These are phyloP conservation scores for Hyphopichia buzzinii DNA, from an alignment of 1,139 yeast genomes.

Conservation along the genomic window DNA sequence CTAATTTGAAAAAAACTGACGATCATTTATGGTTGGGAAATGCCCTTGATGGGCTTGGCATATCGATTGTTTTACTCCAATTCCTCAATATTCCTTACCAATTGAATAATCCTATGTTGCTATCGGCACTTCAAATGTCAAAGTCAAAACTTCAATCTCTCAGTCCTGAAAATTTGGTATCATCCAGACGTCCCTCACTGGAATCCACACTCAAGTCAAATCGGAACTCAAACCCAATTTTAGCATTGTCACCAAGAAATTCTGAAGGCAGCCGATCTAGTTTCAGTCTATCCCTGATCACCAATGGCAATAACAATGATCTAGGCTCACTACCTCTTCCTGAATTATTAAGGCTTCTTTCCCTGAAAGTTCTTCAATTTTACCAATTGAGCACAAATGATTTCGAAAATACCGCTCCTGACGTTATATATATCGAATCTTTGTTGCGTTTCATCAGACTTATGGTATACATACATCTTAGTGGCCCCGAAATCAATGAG, in stretches of 20 bases:
- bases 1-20: conserved; percentile 55
- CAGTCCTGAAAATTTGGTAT: conserved; percentile 12
- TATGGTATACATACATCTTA: conserved; percentile 50
- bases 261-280: conserved; percentile 25
- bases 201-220: conserved; percentile 13
- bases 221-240: conserved; percentile 7
- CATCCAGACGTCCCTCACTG: conserved; percentile 17
- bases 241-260: conserved; percentile 30
- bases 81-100: conserved; percentile 59
- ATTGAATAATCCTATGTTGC: conserved; percentile 44
- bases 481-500: conserved; percentile 48
- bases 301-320: conserved; percentile 20
- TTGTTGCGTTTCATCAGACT: conserved; percentile 63
- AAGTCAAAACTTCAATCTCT: conserved; percentile 22
- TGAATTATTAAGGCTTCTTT: conserved; percentile 48
- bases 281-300: conserved; percentile 10
- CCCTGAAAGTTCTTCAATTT: conserved; percentile 49
- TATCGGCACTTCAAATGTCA: conserved; percentile 25
- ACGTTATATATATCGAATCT: conserved; percentile 73
- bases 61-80: conserved; percentile 60
- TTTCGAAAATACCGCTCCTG: conserved; percentile 79
- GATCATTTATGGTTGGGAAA: conserved; percentile 90
- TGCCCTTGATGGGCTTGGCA: conserved; percentile 76
- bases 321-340: conserved; percentile 31
- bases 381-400: conserved; percentile 61